Evolutionary conservation across 169 alveolate species (phyloP).

Genomic region (Plasmodium yoelii): DNA sequence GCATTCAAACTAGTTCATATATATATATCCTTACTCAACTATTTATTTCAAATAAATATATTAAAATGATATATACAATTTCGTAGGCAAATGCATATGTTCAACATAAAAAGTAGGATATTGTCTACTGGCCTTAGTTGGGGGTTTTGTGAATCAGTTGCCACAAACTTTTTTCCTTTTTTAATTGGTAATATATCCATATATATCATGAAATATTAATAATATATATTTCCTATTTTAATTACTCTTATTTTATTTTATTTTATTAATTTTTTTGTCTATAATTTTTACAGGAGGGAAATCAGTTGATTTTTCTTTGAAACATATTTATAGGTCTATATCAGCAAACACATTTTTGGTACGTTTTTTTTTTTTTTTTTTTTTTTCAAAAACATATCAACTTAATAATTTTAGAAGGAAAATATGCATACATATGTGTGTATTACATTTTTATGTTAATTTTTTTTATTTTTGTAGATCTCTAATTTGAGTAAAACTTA

Average conservation of each 20-base stretch:
- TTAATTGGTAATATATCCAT: constrained; percentile 46
- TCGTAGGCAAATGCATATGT: constrained; percentile 38
- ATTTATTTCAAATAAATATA: no score
- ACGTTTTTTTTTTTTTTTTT: neutral
- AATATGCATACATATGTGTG: no score
- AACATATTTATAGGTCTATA: constrained; percentile 61
- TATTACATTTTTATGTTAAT: neutral
- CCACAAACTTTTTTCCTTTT: constrained; percentile 69
- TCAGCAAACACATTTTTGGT: constrained; percentile 73
- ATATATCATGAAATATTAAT: neutral
- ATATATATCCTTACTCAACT: no score
- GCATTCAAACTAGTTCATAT: neutral
- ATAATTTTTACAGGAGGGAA: constrained; percentile 22
- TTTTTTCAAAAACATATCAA: neutral
- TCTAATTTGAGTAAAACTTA: constrained; percentile 54
- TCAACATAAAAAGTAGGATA: constrained; percentile 53
- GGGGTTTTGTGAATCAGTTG: constrained; percentile 69
- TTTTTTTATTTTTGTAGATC: constrained; percentile 11
- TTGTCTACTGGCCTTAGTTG: constrained; percentile 70
- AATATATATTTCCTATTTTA: neutral
- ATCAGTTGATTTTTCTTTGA: constrained; percentile 66
- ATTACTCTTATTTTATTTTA: neutral
- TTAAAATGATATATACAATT: neutral
- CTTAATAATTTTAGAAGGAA: neutral
- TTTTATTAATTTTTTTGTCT: neutral